Evolutionary conservation across 495 filamentous ascomycete genomes (phyloP).

Genomic region (Trichoderma reesei): DNA sequence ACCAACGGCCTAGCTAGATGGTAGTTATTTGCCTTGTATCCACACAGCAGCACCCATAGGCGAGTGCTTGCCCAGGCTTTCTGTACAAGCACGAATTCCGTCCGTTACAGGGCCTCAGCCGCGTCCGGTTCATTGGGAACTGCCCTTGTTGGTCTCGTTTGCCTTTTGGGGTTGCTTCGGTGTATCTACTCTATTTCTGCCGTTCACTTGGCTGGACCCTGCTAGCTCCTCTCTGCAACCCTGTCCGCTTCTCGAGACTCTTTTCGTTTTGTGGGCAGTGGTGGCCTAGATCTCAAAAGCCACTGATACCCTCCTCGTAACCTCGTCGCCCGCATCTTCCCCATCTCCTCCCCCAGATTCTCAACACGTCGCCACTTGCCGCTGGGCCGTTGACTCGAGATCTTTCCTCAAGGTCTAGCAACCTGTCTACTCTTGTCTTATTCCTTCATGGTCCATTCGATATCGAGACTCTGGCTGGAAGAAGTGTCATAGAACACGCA

Average conservation of each 20-base stretch:
- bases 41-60: background rate
- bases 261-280: background rate
- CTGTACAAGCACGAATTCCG: background rate
- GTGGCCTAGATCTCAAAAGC: slow-evolving; percentile 5
- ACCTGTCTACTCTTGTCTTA: background rate
- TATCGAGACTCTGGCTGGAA: background rate
- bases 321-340: background rate
- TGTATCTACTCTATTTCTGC: slow-evolving; percentile 1
- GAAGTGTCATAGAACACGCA: background rate
- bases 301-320: background rate
- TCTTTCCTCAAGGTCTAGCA: background rate
- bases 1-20: background rate
- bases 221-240: background rate
- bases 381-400: background rate
- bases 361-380: background rate
- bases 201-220: background rate
- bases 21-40: slow-evolving; percentile 6
- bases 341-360: slow-evolving; percentile 2
- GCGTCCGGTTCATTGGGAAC: slow-evolving; percentile 6
- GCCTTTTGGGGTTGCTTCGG: slow-evolving; percentile 8
- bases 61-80: background rate
- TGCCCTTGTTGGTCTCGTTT: slow-evolving; percentile 9
- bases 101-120: background rate
- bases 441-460: background rate
- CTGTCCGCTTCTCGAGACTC: background rate